Conservation (phyloP, 371 early-diverging fungal species). For the Lichtheimia corymbifera region DNA sequence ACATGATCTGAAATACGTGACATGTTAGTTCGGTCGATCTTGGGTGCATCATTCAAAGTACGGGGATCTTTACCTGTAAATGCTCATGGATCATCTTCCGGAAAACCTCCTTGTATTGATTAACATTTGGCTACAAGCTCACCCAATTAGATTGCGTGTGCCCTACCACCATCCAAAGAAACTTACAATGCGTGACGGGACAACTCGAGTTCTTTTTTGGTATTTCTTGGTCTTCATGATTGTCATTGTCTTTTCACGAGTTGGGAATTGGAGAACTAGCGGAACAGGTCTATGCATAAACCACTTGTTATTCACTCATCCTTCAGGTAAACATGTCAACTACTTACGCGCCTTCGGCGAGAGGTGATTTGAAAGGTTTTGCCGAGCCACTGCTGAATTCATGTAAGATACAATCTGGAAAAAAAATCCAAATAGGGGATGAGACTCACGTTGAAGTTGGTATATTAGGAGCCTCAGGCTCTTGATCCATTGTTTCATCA, state of each 20-base stretch:
- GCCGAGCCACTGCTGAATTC: not conserved
- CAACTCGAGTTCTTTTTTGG: constrained; percentile 12
- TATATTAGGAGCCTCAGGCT: too few species aligned
- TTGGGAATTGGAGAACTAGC: constrained; percentile 18
- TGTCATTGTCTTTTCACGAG: constrained; percentile 10
- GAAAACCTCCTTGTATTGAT: constrained; percentile 51
- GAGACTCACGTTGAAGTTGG: too few species aligned
- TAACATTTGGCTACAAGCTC: constrained; percentile 25
- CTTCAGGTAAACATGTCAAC: not conserved
- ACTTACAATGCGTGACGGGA: constrained; percentile 24
- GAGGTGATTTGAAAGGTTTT: constrained; percentile 10
- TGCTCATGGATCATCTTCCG: constrained; percentile 56
- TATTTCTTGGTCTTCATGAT: constrained; percentile 10
- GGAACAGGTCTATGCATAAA: constrained; percentile 13
- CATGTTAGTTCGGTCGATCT: too few species aligned
- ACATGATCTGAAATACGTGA: constrained; percentile 23
- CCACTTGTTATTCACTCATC: not conserved
- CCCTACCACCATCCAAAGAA: constrained; percentile 6
- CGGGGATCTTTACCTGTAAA: constrained; percentile 34
- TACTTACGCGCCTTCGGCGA: constrained; percentile 17
- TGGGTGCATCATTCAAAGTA: too few species aligned
- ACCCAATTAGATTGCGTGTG: too few species aligned
- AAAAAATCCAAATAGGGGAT: too few species aligned
- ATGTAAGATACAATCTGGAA: too few species aligned
- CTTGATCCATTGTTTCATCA: too few species aligned